Conservation (phyloP, 495 filamentous ascomycete species). For the Aspergillus hancockii region DNA sequence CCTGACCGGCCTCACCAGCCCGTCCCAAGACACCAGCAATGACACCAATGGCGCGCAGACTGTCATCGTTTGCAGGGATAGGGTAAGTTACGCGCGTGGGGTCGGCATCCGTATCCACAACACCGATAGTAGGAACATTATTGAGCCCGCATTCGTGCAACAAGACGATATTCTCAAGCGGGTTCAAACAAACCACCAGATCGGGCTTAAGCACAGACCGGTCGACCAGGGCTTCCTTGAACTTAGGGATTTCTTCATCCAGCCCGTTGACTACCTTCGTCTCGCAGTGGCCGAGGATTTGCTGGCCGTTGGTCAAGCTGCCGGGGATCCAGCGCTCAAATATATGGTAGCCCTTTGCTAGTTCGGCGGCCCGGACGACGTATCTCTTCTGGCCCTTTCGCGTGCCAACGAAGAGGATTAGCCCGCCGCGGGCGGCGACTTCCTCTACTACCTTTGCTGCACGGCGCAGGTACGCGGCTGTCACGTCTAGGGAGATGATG, state of each 20-base stretch:
- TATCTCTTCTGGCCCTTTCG: slow-evolving; percentile 72
- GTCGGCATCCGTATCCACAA: slow-evolving; percentile 92
- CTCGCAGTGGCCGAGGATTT: slow-evolving; percentile 69
- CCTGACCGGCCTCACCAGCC: slow-evolving; percentile 78
- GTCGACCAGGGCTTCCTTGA: slow-evolving; percentile 62
- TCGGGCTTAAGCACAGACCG: slow-evolving; percentile 75
- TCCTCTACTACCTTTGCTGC: slow-evolving; percentile 87
- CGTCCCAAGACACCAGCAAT: slow-evolving; percentile 84
- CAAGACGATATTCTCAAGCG: slow-evolving; percentile 84
- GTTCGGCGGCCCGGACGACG: slow-evolving; percentile 77
- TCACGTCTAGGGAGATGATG: slow-evolving; percentile 88
- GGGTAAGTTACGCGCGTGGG: slow-evolving; percentile 95
- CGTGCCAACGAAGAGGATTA: slow-evolving; percentile 90
- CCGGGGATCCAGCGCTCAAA: slow-evolving; percentile 95
- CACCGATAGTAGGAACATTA: slow-evolving; percentile 89
- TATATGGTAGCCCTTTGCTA: slow-evolving; percentile 80
- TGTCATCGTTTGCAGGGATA: slow-evolving; percentile 96
- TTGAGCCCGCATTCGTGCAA: slow-evolving; percentile 88
- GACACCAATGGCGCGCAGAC: slow-evolving; percentile 75
- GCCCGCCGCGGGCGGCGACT: slow-evolving; percentile 76
- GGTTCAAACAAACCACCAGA: slow-evolving; percentile 89
- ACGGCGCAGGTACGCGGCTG: slow-evolving; percentile 82
- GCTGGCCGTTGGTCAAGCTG: slow-evolving; percentile 86
- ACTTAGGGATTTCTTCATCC: slow-evolving; percentile 65
- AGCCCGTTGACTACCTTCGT: slow-evolving; percentile 70